Percentiles rank a stretch among this genome's conserved stretches.
These are phyloP conservation scores for Populus deltoides DNA, from an alignment of 345 rosid genomes.

Conservation along the genomic window DNA sequence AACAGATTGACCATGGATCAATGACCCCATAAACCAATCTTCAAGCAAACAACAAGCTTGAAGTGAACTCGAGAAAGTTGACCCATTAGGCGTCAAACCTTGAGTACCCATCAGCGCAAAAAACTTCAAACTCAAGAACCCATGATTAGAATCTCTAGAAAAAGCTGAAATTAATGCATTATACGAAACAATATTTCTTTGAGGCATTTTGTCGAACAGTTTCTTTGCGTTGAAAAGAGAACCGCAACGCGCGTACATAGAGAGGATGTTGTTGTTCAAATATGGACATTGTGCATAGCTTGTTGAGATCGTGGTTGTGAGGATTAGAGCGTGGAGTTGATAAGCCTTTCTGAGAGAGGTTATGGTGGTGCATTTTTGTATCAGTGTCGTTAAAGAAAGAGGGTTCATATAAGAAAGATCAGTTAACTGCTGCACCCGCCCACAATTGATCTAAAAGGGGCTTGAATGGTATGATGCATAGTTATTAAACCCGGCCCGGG, in stretches of 20 bases:
- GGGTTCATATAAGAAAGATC: slow-evolving; percentile 25
- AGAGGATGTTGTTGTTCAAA: slow-evolving; percentile 55
- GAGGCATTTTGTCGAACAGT: slow-evolving; percentile 75
- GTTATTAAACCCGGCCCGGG: no score
- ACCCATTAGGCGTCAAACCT: slow-evolving; percentile 54
- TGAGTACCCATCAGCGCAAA: slow-evolving; percentile 39
- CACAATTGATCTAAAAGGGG: no score
- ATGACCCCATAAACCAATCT: slow-evolving; percentile 48
- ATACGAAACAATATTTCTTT: slow-evolving; percentile 54
- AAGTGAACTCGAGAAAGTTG: slow-evolving; percentile 66
- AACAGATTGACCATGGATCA: slow-evolving; percentile 49
- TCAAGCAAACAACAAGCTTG: slow-evolving; percentile 53
- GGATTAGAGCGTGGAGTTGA: slow-evolving; percentile 60
- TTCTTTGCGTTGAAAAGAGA: slow-evolving; percentile 35
- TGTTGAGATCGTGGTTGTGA: slow-evolving; percentile 31
- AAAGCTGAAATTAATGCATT: slow-evolving; percentile 70
- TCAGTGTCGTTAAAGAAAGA: slow-evolving; percentile 31
- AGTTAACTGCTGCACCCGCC: not conserved
- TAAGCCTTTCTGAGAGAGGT: slow-evolving; percentile 45
- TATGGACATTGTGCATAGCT: slow-evolving; percentile 43
- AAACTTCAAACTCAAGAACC: slow-evolving; percentile 33
- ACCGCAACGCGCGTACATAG: slow-evolving; percentile 63
- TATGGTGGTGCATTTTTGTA: slow-evolving; percentile 51
- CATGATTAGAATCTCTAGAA: slow-evolving; percentile 42
- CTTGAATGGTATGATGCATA: not conserved